These are phyloP conservation scores for Tuctoria greenei DNA, from an alignment of 176 grass and related monocot species.

Conservation along the genomic window DNA sequence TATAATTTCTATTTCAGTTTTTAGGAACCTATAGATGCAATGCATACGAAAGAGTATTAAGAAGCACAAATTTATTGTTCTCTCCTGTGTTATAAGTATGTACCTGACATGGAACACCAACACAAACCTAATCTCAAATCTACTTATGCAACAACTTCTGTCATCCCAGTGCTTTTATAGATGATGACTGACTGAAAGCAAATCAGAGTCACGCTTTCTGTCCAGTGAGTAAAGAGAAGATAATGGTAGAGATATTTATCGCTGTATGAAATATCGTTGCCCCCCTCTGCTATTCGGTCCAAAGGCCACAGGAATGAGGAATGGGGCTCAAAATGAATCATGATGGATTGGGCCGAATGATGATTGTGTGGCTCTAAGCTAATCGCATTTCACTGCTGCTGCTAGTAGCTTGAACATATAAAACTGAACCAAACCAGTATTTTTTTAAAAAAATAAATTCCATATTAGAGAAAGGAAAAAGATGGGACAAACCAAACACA, in stretches of 20 bases:
- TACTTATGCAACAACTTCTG: background rate
- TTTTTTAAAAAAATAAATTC: too few species aligned
- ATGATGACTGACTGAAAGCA: background rate
- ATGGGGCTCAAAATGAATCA: too few species aligned
- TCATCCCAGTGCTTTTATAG: background rate
- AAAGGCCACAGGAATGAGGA: background rate
- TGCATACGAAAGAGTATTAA: background rate
- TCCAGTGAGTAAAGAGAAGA: background rate
- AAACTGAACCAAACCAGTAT: too few species aligned
- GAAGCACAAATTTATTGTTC: background rate
- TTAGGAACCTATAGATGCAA: background rate
- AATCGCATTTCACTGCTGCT: too few species aligned
- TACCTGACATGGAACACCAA: background rate
- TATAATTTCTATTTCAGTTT: background rate
- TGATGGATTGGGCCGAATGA: background rate
- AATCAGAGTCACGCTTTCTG: background rate
- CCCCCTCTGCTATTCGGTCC: background rate
- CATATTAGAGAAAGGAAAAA: too few species aligned
- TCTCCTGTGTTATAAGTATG: background rate
- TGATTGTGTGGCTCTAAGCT: background rate
- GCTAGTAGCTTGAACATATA: too few species aligned
- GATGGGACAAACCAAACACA: too few species aligned
- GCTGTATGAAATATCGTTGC: too few species aligned
- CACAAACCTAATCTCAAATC: background rate
- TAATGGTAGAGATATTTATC: background rate